phyloP scores from a whole-genome alignment of 441 rosid genomes.

The Erysimum pusillum region DNA sequence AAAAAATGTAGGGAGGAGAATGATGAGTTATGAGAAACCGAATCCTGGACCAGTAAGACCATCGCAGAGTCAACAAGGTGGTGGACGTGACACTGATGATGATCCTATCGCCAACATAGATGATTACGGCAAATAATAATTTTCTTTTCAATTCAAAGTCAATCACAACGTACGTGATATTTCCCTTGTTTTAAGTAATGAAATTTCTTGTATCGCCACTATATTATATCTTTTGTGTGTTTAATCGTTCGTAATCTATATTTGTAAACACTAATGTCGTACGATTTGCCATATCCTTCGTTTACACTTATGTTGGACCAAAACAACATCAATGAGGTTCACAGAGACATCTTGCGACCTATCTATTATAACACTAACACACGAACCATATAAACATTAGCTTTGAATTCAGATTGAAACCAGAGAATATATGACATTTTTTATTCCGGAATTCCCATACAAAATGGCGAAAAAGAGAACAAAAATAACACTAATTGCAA shows the following conservation, averaged over 20 bases:
- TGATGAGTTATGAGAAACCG: background rate
- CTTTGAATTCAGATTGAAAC: constrained; percentile 9
- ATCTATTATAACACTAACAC: no score
- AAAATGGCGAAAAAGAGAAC: background rate
- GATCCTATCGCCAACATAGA: background rate
- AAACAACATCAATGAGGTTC: background rate
- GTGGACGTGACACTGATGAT: background rate
- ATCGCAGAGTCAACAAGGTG: constrained; percentile 6
- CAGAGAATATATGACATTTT: constrained; percentile 32
- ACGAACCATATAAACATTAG: background rate
- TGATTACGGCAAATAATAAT: background rate
- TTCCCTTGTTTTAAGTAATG: no score
- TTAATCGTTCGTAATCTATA: background rate
- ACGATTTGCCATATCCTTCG: background rate
- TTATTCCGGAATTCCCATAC: constrained; percentile 1
- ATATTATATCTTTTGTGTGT: background rate
- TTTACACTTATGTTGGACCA: background rate
- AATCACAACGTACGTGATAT: background rate
- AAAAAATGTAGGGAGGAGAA: background rate
- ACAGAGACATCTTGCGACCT: background rate
- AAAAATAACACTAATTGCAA: constrained; percentile 28
- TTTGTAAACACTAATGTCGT: background rate
- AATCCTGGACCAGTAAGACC: background rate
- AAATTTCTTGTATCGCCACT: no score
- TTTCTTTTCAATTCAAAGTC: background rate